phyloP scores from a whole-genome alignment of 2,329 filamentous ascomycete genomes.

The Neocucurbitaria cava region DNA sequence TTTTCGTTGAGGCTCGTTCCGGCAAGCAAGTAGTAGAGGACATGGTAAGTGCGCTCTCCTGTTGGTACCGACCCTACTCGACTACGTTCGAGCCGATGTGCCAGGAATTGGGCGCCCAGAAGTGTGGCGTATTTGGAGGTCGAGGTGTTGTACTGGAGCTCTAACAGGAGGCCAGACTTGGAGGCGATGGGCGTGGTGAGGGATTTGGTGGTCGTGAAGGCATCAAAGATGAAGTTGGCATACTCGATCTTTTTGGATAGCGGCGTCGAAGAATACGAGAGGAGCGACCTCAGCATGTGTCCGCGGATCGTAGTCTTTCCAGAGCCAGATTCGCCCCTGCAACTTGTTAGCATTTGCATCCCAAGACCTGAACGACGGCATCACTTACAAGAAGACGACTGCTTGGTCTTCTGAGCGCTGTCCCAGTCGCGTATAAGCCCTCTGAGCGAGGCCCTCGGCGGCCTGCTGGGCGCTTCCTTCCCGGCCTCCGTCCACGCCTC shows the following conservation, averaged over 20 bases:
- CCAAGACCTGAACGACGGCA: neutral
- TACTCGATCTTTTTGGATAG: conserved; percentile 92
- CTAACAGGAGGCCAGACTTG: conserved; percentile 93
- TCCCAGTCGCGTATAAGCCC: conserved; percentile 84
- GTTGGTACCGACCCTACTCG: conserved; percentile 91
- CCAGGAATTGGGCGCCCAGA: conserved; percentile 91
- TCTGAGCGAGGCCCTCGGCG: conserved; percentile 87
- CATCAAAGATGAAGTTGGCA: conserved; percentile 94
- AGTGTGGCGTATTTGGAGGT: conserved; percentile 83
- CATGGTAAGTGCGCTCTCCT: conserved; percentile 94
- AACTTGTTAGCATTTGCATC: conserved; percentile 5
- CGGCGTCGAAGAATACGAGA: conserved; percentile 90
- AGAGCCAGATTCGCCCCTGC: conserved; percentile 90
- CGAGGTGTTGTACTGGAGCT: conserved; percentile 94
- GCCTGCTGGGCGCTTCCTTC: conserved; percentile 92
- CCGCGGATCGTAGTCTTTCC: conserved; percentile 95
- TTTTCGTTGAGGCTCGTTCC: conserved; percentile 93
- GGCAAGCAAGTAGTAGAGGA: conserved; percentile 92
- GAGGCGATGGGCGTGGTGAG: conserved; percentile 94
- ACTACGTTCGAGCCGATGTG: conserved; percentile 91
- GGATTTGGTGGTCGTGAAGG: conserved; percentile 95
- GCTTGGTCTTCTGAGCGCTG: conserved; percentile 93
- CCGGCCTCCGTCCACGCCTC: conserved; percentile 87
- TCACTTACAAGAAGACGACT: conserved; percentile 84
- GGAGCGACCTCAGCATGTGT: conserved; percentile 82